phyloP scores from a whole-genome alignment of 2,329 filamentous ascomycete species.

The Penicillium sp. region DNA sequence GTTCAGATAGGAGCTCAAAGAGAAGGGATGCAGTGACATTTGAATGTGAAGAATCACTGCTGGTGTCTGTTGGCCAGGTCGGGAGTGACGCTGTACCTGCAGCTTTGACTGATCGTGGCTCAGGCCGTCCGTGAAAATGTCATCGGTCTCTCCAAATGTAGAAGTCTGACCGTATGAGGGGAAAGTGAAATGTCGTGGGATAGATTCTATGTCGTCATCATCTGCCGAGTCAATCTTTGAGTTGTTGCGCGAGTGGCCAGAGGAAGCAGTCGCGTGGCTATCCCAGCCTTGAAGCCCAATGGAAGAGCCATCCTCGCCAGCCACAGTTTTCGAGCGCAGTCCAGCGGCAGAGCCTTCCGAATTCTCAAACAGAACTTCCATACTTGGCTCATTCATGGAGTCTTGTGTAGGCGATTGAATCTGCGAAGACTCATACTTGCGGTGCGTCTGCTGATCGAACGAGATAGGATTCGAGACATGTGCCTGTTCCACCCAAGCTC shows the following conservation, averaged over 20 bases:
- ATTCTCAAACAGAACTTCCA: slow-evolving; percentile 40
- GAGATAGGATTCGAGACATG: slow-evolving; percentile 21
- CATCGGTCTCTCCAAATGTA: slow-evolving; percentile 33
- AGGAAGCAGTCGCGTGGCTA: slow-evolving; percentile 39
- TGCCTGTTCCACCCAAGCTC: slow-evolving; percentile 56
- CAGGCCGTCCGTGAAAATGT: slow-evolving; percentile 40
- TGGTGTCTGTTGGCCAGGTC: slow-evolving; percentile 25
- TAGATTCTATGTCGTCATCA: slow-evolving; percentile 47
- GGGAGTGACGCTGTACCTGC: slow-evolving; percentile 25
- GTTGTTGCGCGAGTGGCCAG: slow-evolving; percentile 39
- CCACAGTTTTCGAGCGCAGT: slow-evolving; percentile 17
- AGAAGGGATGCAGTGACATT: slow-evolving; percentile 60
- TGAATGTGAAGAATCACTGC: slow-evolving; percentile 58
- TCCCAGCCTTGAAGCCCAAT: slow-evolving; percentile 19
- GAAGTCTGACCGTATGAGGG: slow-evolving; percentile 30
- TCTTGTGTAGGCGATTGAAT: slow-evolving; percentile 14
- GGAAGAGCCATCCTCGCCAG: slow-evolving; percentile 18
- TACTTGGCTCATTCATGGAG: slow-evolving; percentile 26
- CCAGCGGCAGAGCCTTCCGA: slow-evolving; percentile 28
- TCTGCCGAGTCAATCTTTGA: slow-evolving; percentile 36
- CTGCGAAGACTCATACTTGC: slow-evolving; percentile 13
- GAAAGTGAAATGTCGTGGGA: slow-evolving; percentile 40
- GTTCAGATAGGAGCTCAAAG: slow-evolving; percentile 54
- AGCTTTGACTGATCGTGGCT: slow-evolving; percentile 34
- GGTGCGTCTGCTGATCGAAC: slow-evolving; percentile 5